Conservation (phyloP, 371 early-diverging fungal genomes). For the Rhizopus arrhizus region DNA sequence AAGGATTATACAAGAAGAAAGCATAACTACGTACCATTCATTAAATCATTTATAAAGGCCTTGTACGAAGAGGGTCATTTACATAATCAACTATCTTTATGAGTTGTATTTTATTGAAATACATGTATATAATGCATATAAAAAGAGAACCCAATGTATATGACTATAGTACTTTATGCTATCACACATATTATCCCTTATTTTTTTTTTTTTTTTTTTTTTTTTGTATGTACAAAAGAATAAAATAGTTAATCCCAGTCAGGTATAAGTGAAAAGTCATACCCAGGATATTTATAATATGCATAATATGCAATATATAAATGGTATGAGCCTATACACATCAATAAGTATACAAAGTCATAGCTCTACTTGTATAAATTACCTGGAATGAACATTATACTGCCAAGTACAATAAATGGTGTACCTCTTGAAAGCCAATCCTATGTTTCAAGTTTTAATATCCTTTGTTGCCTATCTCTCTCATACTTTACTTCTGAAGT, state of each 20-base stretch:
- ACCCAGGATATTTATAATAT: conserved; percentile 55
- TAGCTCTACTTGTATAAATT: not conserved
- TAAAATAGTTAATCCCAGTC: conserved; percentile 40
- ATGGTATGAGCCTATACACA: conserved; percentile 46
- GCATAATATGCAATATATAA: conserved; percentile 56
- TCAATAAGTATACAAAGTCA: not conserved
- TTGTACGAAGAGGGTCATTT: conserved; percentile 25
- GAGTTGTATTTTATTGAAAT: not conserved
- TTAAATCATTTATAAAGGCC: conserved; percentile 25
- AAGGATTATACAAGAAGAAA: conserved; percentile 12
- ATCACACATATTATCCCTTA: too few relatives aligned
- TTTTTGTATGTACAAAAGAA: not conserved
- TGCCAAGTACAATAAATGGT: conserved; percentile 50
- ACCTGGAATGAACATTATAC: conserved; percentile 61
- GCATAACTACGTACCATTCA: conserved; percentile 31
- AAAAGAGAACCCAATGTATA: not conserved
- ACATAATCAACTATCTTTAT: conserved; percentile 2
- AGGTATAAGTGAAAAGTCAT: conserved; percentile 57
- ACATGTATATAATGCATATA: not conserved
- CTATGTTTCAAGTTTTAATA: conserved; percentile 16
- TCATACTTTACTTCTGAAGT: conserved; percentile 36
- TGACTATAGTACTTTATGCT: not conserved
- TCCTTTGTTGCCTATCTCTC: not conserved
- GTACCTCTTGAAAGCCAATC: conserved; percentile 64
- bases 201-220: too few relatives aligned